Conservation (phyloP, 1,139 yeast species). For the Hyphopichia burtonii region DNA sequence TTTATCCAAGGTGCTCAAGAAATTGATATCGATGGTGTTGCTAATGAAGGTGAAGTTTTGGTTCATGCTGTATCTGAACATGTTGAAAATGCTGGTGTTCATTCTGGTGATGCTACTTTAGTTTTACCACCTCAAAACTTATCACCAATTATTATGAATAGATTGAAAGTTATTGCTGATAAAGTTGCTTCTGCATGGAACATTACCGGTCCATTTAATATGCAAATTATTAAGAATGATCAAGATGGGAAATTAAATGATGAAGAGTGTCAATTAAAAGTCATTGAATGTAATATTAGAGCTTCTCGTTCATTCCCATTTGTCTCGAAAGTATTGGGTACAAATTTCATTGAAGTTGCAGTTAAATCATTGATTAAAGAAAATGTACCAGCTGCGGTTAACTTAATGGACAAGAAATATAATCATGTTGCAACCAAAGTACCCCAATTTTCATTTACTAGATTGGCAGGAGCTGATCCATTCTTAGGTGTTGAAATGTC, state of each 20-base stretch:
- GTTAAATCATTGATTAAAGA: constrained; percentile 80
- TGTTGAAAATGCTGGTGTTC: constrained; percentile 99
- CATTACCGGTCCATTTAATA: constrained; percentile 97
- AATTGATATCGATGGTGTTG: constrained; percentile 99
- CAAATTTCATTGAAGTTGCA: constrained; percentile 91
- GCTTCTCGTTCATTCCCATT: constrained; percentile 99
- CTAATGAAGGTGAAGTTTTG: constrained; percentile 87
- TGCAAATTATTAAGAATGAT: constrained; percentile 89
- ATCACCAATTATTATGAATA: constrained; percentile 67
- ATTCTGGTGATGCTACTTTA: constrained; percentile 98
- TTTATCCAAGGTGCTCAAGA: constrained; percentile 97
- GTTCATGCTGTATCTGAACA: constrained; percentile 99
- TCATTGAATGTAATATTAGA: constrained; percentile 97
- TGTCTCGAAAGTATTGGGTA: constrained; percentile 93
- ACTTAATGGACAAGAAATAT: constrained; percentile 60
- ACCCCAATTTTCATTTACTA: constrained; percentile 96
- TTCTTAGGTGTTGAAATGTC: constrained; percentile 99
- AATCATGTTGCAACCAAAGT: constrained; percentile 93
- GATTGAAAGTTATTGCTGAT: constrained; percentile 51
- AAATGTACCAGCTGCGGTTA: constrained; percentile 65
- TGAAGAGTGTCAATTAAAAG: constrained; percentile 72
- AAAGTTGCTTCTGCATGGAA: constrained; percentile 86
- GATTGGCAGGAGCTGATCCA: constrained; percentile 99
- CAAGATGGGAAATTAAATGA: constrained; percentile 46
- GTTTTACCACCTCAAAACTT: constrained; percentile 97